Evolutionary conservation across 495 filamentous ascomycete species (phyloP).

Genomic region (Aspergillus kassunensis): DNA sequence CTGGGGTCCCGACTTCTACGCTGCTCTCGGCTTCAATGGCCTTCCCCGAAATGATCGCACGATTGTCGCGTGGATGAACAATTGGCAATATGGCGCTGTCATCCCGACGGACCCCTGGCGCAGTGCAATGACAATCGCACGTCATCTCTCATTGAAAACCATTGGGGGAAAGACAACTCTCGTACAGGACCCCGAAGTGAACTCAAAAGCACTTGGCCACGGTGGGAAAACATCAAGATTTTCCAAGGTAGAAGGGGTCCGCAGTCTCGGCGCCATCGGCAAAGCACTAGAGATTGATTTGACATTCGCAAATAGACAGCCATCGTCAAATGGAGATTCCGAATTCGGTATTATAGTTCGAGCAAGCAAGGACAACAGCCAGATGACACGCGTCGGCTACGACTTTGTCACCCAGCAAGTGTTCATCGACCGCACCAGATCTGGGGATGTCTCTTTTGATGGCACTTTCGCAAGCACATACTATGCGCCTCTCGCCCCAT

Average conservation of each 20-base stretch:
- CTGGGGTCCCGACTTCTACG: constrained; percentile 50
- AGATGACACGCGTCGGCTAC: constrained; percentile 41
- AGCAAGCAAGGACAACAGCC: constrained; percentile 25
- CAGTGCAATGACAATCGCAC: constrained; percentile 47
- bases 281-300: constrained; percentile 22
- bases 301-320: constrained; percentile 17
- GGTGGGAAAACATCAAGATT: too few species aligned
- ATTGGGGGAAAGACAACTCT: constrained; percentile 16
- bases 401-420: constrained; percentile 33
- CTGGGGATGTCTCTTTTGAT: constrained; percentile 26
- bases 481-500: constrained; percentile 18
- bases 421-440: constrained; percentile 27
- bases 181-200: constrained; percentile 22
- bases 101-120: constrained; percentile 47
- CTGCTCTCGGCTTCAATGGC: constrained; percentile 49
- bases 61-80: constrained; percentile 55
- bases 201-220: neutral
- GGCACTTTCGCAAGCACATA: constrained; percentile 24
- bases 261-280: neutral
- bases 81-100: constrained; percentile 50
- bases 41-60: constrained; percentile 33
- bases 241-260: neutral
- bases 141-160: constrained; percentile 31
- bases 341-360: constrained; percentile 24
- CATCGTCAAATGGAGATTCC: neutral